Evolutionary conservation across 352 stramenopile genomes (phyloP).

Genomic region (Aphanomyces cochlioides): DNA sequence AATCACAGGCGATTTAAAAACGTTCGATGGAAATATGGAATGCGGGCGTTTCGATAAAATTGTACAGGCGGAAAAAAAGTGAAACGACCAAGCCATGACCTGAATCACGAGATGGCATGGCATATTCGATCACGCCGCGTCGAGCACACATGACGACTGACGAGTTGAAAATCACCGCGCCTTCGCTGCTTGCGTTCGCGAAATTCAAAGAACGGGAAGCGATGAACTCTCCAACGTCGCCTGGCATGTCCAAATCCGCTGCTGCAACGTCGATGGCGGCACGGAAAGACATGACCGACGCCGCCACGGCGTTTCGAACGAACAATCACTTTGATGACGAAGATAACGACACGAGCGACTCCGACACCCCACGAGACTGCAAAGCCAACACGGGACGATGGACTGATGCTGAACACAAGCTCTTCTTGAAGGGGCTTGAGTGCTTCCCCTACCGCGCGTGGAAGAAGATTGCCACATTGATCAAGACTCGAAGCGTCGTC

Average conservation of each 20-base stretch:
- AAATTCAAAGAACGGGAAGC: slow-evolving; percentile 20
- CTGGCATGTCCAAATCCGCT: slow-evolving; percentile 10
- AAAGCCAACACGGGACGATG: slow-evolving; percentile 79
- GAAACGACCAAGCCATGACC: slow-evolving; percentile 24
- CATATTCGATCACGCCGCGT: slow-evolving; percentile 28
- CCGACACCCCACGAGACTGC: slow-evolving; percentile 24
- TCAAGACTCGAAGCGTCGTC: slow-evolving; percentile 91
- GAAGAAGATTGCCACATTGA: slow-evolving; percentile 92
- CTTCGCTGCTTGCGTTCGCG: slow-evolving; percentile 6
- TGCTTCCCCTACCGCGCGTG: slow-evolving; percentile 81
- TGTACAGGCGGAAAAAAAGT: slow-evolving; percentile 1
- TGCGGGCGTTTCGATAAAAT: not conserved
- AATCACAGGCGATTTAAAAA: slow-evolving; percentile 22
- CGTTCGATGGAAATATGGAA: slow-evolving; percentile 32
- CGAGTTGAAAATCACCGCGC: slow-evolving; percentile 4
- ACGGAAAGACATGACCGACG: not conserved
- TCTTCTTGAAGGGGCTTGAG: slow-evolving; percentile 84
- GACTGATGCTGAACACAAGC: slow-evolving; percentile 84
- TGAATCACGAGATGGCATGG: not conserved
- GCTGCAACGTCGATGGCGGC: not conserved
- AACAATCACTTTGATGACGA: not conserved
- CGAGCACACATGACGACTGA: slow-evolving; percentile 11
- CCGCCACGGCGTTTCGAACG: slow-evolving; percentile 3
- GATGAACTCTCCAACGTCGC: slow-evolving; percentile 23
- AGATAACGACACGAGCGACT: slow-evolving; percentile 22